Evolutionary conservation across 1,284 basidiomycete species (phyloP), one percentile per base, ranked within the genome.

Genomic region (Golubevia sp.): DNA sequence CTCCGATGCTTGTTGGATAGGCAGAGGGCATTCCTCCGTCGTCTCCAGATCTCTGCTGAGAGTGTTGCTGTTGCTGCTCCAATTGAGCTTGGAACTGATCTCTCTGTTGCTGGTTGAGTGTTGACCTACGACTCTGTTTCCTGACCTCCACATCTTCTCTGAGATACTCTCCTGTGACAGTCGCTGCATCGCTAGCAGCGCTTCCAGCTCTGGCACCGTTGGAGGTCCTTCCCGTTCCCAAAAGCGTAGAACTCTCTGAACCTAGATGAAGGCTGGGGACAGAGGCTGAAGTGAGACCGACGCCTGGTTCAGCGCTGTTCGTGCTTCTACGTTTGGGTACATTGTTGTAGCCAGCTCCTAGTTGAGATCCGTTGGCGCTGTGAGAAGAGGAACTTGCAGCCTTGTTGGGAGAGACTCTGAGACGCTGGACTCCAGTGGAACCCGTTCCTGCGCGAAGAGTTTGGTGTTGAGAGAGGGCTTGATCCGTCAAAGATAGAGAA

Each of bases 41-140:
- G 30, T 34, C 30, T 34, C 30, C 48, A 57, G 21, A 13, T 18
- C 30, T 49, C 58, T 27, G 56, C 21, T 54, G 58, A n/a, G 34
- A 26, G 21, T 58, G 54, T n/a, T 60, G 55, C 48, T 64, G 63
- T 21, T 62, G n/a, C 15, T 20, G 63, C 1, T 63, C 62, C 51
- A 70, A 63, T 34, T 69, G 67, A 34, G 30, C 30, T 34, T 34
- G 30, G 30, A 34, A 34, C 11, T 34, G 30, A 34, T 34, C 30
- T 34, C 30, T 34, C 51, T 75, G 74, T 65, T 76, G 74, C 21
- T 64, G 67, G 2, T 30, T 63, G 30, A 76, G 67, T 0, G 70
- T 67, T 18, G 71, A 68, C n/a, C 71, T 66, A 55, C 74, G 71
- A 52, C 66, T 68, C 44, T 70, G 73, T 38, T 69, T 64, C 54